Percentiles rank a stretch among this genome's conserved stretches.
These are phyloP conservation scores for Solanum okadae DNA, from an alignment of 257 asterid genomes.

Conservation along the genomic window DNA sequence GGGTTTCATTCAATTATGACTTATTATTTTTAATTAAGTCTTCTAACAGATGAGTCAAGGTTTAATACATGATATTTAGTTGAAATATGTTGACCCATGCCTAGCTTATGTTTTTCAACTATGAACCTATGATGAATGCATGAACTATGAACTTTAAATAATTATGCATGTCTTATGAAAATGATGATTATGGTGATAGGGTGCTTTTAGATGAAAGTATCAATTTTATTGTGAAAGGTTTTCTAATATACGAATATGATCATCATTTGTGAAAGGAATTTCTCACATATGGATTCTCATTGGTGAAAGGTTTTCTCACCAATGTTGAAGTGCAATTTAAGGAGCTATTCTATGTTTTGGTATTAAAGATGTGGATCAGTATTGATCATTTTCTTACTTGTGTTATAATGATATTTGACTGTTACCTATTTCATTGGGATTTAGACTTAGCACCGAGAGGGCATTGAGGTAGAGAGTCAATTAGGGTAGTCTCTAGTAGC, in stretches of 20 bases:
- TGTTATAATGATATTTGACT: not conserved
- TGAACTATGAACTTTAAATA: not conserved
- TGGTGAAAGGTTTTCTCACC: not conserved
- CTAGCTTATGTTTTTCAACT: not conserved
- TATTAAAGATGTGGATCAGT: not conserved
- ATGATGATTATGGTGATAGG: not conserved
- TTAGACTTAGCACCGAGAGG: not conserved
- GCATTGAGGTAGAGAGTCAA: not conserved
- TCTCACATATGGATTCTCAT: not conserved
- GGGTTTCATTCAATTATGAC: not conserved
- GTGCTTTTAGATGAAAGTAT: not conserved
- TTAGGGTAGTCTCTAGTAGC: not conserved
- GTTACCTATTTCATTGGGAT: too few relatives aligned
- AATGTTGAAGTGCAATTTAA: too few relatives aligned
- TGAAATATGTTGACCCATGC: not conserved
- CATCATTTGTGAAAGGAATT: too few relatives aligned
- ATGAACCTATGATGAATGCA: not conserved
- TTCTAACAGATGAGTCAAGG: not conserved
- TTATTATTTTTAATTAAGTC: too few relatives aligned
- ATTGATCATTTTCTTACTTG: not conserved
- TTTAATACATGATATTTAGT: not conserved
- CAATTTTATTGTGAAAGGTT: not conserved
- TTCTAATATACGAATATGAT: not conserved
- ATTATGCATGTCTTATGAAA: not conserved
- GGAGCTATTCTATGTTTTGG: not conserved